Evolutionary conservation across 306 rosid species (phyloP).

Genomic region (cucumber (Cucumis sativus)): Cucumber_9930_V3 NC_026655.2:20187001-20187500

Average conservation of each 20-base stretch:
- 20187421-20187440: constrained; percentile 36
- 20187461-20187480: constrained; percentile 79
- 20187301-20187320: constrained; percentile 66
- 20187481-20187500: constrained; percentile 67
- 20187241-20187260: constrained; percentile 76
- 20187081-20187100: neutral
- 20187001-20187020: neutral
- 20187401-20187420: neutral
- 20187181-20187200: constrained; percentile 22
- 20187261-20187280: constrained; percentile 52
- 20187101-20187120: neutral
- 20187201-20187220: constrained; percentile 64
- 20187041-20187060: neutral
- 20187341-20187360: constrained; percentile 38
- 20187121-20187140: neutral
- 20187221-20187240: constrained; percentile 75
- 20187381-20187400: constrained; percentile 29
- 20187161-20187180: constrained; percentile 35
- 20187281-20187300: constrained; percentile 79
- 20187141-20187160: neutral
- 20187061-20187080: neutral
- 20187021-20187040: neutral
- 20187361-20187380: constrained; percentile 46
- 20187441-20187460: constrained; percentile 61
- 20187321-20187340: constrained; percentile 48